A percentile compares a stretch with the other conserved stretches of the same genome.
phyloP scores from a whole-genome alignment of 129 eudicot genomes.

The Oenanthe sinensis region DNA sequence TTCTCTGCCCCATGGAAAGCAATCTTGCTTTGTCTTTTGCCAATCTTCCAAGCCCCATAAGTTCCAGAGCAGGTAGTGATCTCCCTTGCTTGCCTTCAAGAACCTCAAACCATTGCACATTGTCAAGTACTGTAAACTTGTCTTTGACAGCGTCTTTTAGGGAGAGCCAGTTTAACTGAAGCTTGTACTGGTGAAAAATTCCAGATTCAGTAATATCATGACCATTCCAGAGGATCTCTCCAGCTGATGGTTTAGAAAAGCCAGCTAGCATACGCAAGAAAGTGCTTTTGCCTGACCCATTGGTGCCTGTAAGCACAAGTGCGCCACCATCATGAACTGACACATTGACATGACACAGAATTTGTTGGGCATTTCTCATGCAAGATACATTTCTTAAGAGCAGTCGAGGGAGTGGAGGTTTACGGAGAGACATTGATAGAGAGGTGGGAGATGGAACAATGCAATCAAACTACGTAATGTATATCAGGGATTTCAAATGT shows the following conservation, averaged over 20 bases:
- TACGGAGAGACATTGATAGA: slow-evolving; percentile 4
- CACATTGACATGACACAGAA: slow-evolving; percentile 77
- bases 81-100: slow-evolving; percentile 79
- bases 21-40: slow-evolving; percentile 79
- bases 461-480: background rate
- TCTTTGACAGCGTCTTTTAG: slow-evolving; percentile 80
- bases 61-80: slow-evolving; percentile 70
- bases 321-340: slow-evolving; percentile 85
- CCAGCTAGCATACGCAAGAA: slow-evolving; percentile 85
- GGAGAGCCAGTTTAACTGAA: slow-evolving; percentile 88
- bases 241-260: slow-evolving; percentile 81
- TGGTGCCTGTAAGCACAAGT: slow-evolving; percentile 76
- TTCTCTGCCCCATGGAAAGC: slow-evolving; percentile 95
- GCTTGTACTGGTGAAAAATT: slow-evolving; percentile 83
- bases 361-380: slow-evolving; percentile 98
- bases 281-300: slow-evolving; percentile 89
- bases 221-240: slow-evolving; percentile 83
- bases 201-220: slow-evolving; percentile 82
- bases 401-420: slow-evolving; percentile 48
- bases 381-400: slow-evolving; percentile 85
- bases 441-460: background rate
- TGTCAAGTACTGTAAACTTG: slow-evolving; percentile 74
- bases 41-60: slow-evolving; percentile 86
- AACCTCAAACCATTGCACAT: slow-evolving; percentile 88
- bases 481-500: background rate